Evolutionary conservation across 139 green algal species (phyloP).

Genomic region (Deuterostichococcus epilithicus): DNA sequence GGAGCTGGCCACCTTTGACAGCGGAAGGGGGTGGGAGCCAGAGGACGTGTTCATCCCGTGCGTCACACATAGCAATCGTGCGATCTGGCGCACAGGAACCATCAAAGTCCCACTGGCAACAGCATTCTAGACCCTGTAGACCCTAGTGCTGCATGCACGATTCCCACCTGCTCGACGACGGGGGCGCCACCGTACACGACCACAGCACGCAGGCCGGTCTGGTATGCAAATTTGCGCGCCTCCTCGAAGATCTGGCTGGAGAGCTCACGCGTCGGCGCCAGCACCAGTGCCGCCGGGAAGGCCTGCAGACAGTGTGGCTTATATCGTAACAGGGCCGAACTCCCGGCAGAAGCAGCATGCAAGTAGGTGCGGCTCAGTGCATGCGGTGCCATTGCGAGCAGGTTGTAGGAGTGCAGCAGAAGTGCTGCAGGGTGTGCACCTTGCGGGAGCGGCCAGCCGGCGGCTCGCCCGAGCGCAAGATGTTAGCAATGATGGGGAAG

Average conservation of each 20-base stretch:
- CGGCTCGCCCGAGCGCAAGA: conserved; percentile 60
- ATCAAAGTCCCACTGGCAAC: no score
- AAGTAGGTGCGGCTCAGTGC: no score
- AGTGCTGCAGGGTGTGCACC: not conserved
- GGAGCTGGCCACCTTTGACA: no score
- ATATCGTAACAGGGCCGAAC: no score
- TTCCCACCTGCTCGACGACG: conserved; percentile 74
- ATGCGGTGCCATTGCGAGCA: not conserved
- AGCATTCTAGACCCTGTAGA: no score
- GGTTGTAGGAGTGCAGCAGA: not conserved
- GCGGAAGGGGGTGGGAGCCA: no score
- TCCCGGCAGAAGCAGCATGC: no score
- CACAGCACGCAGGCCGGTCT: conserved; percentile 84
- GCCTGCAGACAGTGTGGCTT: conserved; percentile 37
- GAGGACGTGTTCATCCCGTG: no score
- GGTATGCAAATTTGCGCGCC: conserved; percentile 90
- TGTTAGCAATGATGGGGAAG: conserved; percentile 96
- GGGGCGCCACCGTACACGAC: conserved; percentile 96
- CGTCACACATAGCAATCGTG: no score
- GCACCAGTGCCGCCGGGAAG: conserved; percentile 82
- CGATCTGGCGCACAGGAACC: no score
- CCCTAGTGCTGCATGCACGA: no score
- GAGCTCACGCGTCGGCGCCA: conserved; percentile 92
- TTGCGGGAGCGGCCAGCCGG: conserved; percentile 67
- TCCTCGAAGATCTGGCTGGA: conserved; percentile 92